Conservation (phyloP, 2,329 filamentous ascomycete species). For the Ramularia endophylla region DNA sequence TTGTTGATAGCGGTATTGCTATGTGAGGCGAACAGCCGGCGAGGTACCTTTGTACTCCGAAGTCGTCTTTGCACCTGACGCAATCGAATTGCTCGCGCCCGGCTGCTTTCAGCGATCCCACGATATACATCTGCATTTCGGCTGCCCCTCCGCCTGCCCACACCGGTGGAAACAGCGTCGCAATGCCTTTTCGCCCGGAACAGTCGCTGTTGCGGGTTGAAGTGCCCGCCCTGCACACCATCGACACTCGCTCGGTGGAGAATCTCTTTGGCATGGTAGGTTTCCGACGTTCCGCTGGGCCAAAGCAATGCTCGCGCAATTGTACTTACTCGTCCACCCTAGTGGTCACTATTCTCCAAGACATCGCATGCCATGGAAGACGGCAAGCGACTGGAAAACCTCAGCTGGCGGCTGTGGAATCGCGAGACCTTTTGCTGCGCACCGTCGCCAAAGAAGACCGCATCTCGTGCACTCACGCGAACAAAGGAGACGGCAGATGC, state of each 20-base stretch:
- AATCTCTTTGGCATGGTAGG: conserved; percentile 79
- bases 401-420: conserved; percentile 95
- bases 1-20: neutral
- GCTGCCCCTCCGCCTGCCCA: conserved; percentile 3
- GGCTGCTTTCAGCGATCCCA: conserved; percentile 7
- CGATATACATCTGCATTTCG: neutral
- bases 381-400: conserved; percentile 85
- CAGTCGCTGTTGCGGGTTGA: conserved; percentile 87
- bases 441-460: conserved; percentile 30
- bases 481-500: conserved; percentile 4
- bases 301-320: conserved; percentile 3
- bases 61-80: conserved; percentile 5
- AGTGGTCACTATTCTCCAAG: conserved; percentile 74
- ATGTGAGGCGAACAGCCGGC: conserved; percentile 3
- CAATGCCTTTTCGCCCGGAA: conserved; percentile 78
- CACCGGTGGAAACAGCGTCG: conserved; percentile 9
- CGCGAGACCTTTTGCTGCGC: conserved; percentile 87
- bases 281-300: conserved; percentile 10
- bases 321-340: conserved; percentile 8
- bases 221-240: conserved; percentile 84
- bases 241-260: conserved; percentile 87
- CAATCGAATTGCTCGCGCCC: conserved; percentile 3
- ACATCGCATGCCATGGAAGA: conserved; percentile 92
- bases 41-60: conserved; percentile 6
- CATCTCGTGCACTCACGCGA: conserved; percentile 15